Conservation (phyloP, 257 asterid genomes). For the Thymus mandschuricus region DNA sequence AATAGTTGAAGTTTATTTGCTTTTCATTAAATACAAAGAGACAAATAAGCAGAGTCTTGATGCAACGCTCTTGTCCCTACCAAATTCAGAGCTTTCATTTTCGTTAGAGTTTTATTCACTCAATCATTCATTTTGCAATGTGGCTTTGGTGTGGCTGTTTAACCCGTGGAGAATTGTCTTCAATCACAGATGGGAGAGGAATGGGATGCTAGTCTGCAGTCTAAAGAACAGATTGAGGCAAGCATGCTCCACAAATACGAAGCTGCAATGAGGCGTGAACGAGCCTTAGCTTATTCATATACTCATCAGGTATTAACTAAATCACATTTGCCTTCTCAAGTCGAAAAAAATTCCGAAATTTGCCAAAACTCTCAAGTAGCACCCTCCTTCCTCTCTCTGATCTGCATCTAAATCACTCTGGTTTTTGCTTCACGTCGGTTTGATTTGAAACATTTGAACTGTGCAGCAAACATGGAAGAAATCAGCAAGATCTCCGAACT, state of each 20-base stretch:
- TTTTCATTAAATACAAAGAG: background rate
- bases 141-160: slow-evolving; percentile 26
- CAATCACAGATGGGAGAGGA: slow-evolving; percentile 82
- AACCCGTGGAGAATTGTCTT: slow-evolving; percentile 15
- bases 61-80: slow-evolving; percentile 4
- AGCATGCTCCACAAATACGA: slow-evolving; percentile 77
- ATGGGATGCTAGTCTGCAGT: slow-evolving; percentile 85
- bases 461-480: slow-evolving; percentile 93
- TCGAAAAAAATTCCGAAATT: background rate
- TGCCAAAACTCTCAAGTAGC: too few species aligned
- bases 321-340: background rate
- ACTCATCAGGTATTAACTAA: slow-evolving; percentile 80
- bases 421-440: background rate
- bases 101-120: slow-evolving; percentile 1
- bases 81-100: background rate
- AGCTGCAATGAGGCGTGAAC: slow-evolving; percentile 91
- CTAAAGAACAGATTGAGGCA: slow-evolving; percentile 82
- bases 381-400: background rate
- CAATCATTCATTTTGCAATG: background rate
- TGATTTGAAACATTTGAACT: slow-evolving; percentile 21
- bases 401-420: background rate
- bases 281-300: slow-evolving; percentile 91
- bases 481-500: slow-evolving; percentile 66
- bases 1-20: background rate
- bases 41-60: background rate